Conservation (phyloP, 140 eudicot species). For the Oenanthe javanica region DNA sequence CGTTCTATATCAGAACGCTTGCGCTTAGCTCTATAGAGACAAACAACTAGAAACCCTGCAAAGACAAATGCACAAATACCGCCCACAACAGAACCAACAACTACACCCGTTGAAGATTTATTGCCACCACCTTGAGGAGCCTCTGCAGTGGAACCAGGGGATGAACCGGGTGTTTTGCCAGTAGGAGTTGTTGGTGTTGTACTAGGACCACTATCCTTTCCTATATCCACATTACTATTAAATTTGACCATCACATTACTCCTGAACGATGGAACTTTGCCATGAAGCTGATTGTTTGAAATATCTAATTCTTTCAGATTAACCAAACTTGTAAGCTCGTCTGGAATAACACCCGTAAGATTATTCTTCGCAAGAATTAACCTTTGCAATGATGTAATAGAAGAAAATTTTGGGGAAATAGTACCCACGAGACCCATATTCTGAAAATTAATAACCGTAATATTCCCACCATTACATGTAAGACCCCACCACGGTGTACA, state of each 20-base stretch:
- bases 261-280: slow-evolving; percentile 35
- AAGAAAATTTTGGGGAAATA: slow-evolving; percentile 43
- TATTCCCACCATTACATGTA: slow-evolving; percentile 41
- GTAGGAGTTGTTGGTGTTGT: slow-evolving; percentile 16
- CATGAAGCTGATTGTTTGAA: slow-evolving; percentile 37
- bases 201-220: slow-evolving; percentile 35
- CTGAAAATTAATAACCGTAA: slow-evolving; percentile 39
- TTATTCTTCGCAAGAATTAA: slow-evolving; percentile 34
- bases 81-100: slow-evolving; percentile 42
- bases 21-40: slow-evolving; percentile 24
- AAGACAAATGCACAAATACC: slow-evolving; percentile 24
- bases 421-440: slow-evolving; percentile 39
- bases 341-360: slow-evolving; percentile 41
- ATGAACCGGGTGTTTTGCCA: slow-evolving; percentile 12
- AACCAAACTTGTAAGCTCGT: slow-evolving; percentile 37
- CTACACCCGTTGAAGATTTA: slow-evolving; percentile 25
- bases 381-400: slow-evolving; percentile 28
- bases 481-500: slow-evolving; percentile 65
- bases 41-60: slow-evolving; percentile 26
- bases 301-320: slow-evolving; percentile 34
- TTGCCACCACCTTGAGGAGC: slow-evolving; percentile 14
- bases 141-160: neutral
- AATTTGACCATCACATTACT: slow-evolving; percentile 26
- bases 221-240: slow-evolving; percentile 36
- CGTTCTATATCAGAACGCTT: slow-evolving; percentile 25